These are phyloP conservation scores for Chrysanthemum makinoi DNA, from an alignment of 129 eudicot genomes.

Conservation along the genomic window DNA sequence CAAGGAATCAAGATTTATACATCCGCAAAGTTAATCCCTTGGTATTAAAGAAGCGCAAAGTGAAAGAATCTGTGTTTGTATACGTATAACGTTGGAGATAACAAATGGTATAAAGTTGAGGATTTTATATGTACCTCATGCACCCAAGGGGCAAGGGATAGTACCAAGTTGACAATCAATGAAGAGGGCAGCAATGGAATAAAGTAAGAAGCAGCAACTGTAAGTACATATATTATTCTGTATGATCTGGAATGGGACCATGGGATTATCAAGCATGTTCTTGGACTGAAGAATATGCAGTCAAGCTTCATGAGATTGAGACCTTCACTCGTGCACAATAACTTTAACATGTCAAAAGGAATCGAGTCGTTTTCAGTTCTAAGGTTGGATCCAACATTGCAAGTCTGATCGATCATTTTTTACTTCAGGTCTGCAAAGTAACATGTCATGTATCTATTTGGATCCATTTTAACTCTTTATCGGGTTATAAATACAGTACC, in stretches of 20 bases:
- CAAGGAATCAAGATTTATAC: no score
- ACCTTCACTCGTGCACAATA: slow-evolving; percentile 26
- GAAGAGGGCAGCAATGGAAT: slow-evolving; percentile 27
- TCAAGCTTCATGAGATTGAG: slow-evolving; percentile 26
- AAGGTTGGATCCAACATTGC: slow-evolving; percentile 14
- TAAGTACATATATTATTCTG: slow-evolving; percentile 46
- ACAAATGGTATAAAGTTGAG: slow-evolving; percentile 12
- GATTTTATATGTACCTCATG: slow-evolving; percentile 19
- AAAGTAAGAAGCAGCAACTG: slow-evolving; percentile 21
- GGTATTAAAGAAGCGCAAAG: no score
- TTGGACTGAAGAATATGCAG: slow-evolving; percentile 27
- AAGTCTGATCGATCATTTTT: slow-evolving; percentile 14
- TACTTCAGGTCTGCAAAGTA: neutral
- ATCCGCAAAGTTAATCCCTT: no score
- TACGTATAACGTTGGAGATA: neutral
- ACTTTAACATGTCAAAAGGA: slow-evolving; percentile 21
- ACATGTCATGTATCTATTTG: slow-evolving; percentile 3
- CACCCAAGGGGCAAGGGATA: slow-evolving; percentile 10
- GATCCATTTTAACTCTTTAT: slow-evolving; percentile 20
- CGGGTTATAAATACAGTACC: slow-evolving; percentile 56
- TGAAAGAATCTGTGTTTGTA: neutral
- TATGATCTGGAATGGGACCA: slow-evolving; percentile 37
- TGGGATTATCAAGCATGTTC: slow-evolving; percentile 39
- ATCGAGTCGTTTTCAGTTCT: slow-evolving; percentile 33
- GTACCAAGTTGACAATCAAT: slow-evolving; percentile 29